Evolutionary conservation across 495 filamentous ascomycete species (phyloP), one percentile per base, ranked within the genome.

Genomic region (Pseudevernia furfuracea): DNA sequence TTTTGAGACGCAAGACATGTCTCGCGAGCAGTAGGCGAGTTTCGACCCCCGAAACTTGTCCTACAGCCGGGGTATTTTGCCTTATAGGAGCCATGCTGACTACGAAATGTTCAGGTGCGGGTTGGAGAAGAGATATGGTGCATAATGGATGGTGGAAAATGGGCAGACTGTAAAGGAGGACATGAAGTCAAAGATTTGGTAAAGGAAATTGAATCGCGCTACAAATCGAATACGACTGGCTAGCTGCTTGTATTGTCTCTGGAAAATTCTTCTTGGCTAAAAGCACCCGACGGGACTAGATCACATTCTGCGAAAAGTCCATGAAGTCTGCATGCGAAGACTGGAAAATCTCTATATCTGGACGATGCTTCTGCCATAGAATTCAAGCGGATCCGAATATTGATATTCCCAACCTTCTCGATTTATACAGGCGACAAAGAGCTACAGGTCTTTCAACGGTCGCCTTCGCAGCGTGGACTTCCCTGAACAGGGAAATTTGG

Each of bases 61-160:
- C 32, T 17, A 17, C 9, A 32, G 12, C 1, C 9, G 28, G 4
- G 10, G 10, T 15, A 3, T 52, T 3, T 4, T 52, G 11, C 25
- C 28, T 53, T 28, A 32, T 32, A 32, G 49, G 32, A 53, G 49
- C 28, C 25, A 53, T 32, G 25, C 49, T 53, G 28, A 53, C 25
- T 53, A 14, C 10, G 12, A 32, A 9, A 30, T 32, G 28, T 30
- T 11, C 12, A 53, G 0, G 85, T 97, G 14, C 81, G 94, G 32
- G 75, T 98, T 32, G 81, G 91, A 69, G 80, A 89, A 25, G 72
- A 90, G 67, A 78, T 87, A 58, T 89, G 93, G 81, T 97, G 94
- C 75, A 80, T 97, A 60, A 81, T 87, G 57, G 94, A 98, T 74
- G 82, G 77, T 44, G 89, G 87, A 5, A 69, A 85, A 68, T 97